Evolutionary conservation across 2,329 filamentous ascomycete genomes (phyloP).

Genomic region (Fusarium multiceps): DNA sequence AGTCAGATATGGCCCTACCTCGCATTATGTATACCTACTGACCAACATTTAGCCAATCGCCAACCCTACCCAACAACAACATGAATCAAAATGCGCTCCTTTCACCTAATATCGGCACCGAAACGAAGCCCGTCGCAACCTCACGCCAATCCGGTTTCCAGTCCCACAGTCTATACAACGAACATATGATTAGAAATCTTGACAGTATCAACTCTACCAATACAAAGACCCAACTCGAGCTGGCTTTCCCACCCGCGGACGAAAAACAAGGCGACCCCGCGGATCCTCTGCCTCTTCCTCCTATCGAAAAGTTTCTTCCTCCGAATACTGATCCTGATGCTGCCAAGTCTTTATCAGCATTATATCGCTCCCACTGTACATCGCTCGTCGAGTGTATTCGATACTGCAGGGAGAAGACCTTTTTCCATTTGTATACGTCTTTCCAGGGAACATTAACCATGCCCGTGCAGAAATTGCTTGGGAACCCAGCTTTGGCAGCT

Average conservation of each 20-base stretch:
- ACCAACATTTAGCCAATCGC: constrained; percentile 49
- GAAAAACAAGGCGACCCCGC: constrained; percentile 67
- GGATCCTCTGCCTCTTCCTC: constrained; percentile 82
- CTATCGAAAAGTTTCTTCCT: constrained; percentile 84
- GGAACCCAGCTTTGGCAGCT: constrained; percentile 80
- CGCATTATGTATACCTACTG: constrained; percentile 26
- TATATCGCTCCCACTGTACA: constrained; percentile 95
- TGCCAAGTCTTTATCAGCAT: constrained; percentile 83
- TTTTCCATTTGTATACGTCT: constrained; percentile 93
- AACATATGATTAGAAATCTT: constrained; percentile 65
- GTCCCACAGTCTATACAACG: constrained; percentile 67
- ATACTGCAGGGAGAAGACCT: constrained; percentile 96
- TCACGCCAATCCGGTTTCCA: constrained; percentile 30
- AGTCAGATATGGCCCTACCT: constrained; percentile 53
- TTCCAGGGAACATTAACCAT: constrained; percentile 97
- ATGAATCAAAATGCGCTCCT: constrained; percentile 44
- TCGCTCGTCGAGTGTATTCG: constrained; percentile 95
- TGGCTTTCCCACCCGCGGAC: constrained; percentile 70
- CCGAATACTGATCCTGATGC: constrained; percentile 85
- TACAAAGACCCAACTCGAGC: constrained; percentile 67
- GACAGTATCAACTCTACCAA: constrained; percentile 68
- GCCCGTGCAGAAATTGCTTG: constrained; percentile 92
- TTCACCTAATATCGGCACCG: constrained; percentile 46
- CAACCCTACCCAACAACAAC: constrained; percentile 48
- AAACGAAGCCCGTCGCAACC: constrained; percentile 26